Evolutionary conservation across 2,329 filamentous ascomycete genomes (phyloP).

Genomic region (Aspergillus quadricinctus): DNA sequence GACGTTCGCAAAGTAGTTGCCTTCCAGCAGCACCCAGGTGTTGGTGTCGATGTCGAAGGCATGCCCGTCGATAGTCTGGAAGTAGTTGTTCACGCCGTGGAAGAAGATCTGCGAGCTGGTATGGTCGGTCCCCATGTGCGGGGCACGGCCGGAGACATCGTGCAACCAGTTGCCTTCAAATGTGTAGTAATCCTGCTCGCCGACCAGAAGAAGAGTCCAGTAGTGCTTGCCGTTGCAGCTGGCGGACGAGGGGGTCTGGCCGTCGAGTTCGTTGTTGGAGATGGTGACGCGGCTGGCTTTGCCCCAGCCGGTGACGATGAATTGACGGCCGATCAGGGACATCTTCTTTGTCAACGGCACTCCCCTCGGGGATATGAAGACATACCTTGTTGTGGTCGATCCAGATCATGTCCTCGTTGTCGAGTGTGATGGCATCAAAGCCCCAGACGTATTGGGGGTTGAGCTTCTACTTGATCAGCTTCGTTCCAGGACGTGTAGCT

Average conservation of each 20-base stretch:
- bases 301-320: constrained; percentile 55
- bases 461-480: constrained; percentile 37
- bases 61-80: constrained; percentile 52
- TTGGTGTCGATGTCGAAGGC: constrained; percentile 52
- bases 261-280: constrained; percentile 58
- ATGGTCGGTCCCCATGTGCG: constrained; percentile 8
- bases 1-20: constrained; percentile 57
- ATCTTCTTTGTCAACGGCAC: constrained; percentile 40
- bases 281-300: constrained; percentile 55
- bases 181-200: constrained; percentile 7
- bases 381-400: constrained; percentile 48
- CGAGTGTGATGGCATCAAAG: constrained; percentile 54
- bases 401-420: constrained; percentile 43
- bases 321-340: constrained; percentile 56
- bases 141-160: constrained; percentile 8
- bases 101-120: constrained; percentile 48
- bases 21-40: constrained; percentile 51
- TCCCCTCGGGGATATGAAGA: too few relatives aligned
- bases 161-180: constrained; percentile 9
- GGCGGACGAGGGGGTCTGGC: constrained; percentile 50
- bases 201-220: constrained; percentile 34
- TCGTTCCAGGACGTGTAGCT: too few relatives aligned
- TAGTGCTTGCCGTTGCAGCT: constrained; percentile 58
- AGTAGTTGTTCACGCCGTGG: constrained; percentile 59
- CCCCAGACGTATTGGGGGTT: constrained; percentile 59